phyloP scores from a whole-genome alignment of 139 green algal genomes.

The Tetraselmis chui region DNA sequence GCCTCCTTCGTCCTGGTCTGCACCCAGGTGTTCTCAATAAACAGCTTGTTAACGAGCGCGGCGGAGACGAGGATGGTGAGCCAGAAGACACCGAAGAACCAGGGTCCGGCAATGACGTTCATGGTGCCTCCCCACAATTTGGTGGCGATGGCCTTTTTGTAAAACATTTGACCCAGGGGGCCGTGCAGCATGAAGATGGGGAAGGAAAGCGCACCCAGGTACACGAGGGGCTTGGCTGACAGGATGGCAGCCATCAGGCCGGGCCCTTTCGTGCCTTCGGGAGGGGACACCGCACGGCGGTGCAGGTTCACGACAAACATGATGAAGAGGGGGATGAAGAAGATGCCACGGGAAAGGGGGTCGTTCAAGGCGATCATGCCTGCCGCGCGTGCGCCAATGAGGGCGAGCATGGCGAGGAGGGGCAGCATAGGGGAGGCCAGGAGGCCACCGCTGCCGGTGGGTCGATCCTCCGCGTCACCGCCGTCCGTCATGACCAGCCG shows the following conservation, averaged over 20 bases:
- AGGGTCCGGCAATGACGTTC: not conserved
- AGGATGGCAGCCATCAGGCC: slow-evolving; percentile 1
- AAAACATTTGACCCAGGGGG: slow-evolving; percentile 27
- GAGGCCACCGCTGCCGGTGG: not conserved
- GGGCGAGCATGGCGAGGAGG: slow-evolving; percentile 9
- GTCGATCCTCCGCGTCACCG: not conserved
- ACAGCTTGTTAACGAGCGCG: slow-evolving; percentile 10
- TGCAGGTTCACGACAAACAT: slow-evolving; percentile 23
- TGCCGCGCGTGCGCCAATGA: slow-evolving; percentile 11
- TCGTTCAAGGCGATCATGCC: slow-evolving; percentile 19
- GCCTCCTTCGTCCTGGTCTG: slow-evolving; percentile 3
- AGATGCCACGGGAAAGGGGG: slow-evolving; percentile 6
- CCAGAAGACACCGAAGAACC: slow-evolving; percentile 18
- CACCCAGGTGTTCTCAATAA: slow-evolving; percentile 21
- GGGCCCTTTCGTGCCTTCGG: not conserved
- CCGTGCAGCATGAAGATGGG: slow-evolving; percentile 30
- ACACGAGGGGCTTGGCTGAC: slow-evolving; percentile 13
- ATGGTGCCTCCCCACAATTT: slow-evolving; percentile 4
- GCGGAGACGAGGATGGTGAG: slow-evolving; percentile 10
- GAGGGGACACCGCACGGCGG: slow-evolving; percentile 6
- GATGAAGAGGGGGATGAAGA: slow-evolving; percentile 23
- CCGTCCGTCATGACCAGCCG: slow-evolving; percentile 20
- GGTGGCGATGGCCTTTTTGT: slow-evolving; percentile 21
- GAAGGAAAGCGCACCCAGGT: slow-evolving; percentile 24
- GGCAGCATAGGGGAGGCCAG: not conserved